A percentile compares a stretch with the other conserved stretches of the same genome.
Evolutionary conservation across 164 flowering plant genomes (phyloP).

Genomic region (Brasenia schreberi): DNA sequence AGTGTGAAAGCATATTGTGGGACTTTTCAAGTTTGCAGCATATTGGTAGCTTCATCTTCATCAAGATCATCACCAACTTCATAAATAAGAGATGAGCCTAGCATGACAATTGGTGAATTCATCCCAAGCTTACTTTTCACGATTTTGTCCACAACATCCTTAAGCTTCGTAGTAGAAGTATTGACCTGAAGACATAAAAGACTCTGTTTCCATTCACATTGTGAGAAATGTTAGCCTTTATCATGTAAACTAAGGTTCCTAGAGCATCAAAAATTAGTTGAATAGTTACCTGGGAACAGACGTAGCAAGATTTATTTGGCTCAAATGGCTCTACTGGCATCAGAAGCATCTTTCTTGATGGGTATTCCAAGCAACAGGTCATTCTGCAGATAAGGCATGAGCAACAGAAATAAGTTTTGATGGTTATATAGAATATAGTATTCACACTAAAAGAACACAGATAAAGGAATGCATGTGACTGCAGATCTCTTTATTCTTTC

Average conservation of each 20-base stretch:
- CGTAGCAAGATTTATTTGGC: constrained; percentile 83
- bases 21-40: constrained; percentile 79
- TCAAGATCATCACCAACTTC: constrained; percentile 98
- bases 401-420: neutral
- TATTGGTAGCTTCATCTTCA: constrained; percentile 53
- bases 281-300: constrained; percentile 71
- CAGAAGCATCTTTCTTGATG: constrained; percentile 67
- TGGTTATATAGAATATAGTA: too few relatives aligned
- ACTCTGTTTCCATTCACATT: constrained; percentile 35
- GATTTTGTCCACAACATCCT: constrained; percentile 84
- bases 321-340: constrained; percentile 97
- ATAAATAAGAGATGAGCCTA: constrained; percentile 68
- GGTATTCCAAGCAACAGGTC: constrained; percentile 86
- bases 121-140: constrained; percentile 87
- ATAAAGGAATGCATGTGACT: too few relatives aligned
- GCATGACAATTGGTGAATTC: constrained; percentile 73
- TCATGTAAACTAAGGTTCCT: neutral
- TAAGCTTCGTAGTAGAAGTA: constrained; percentile 53
- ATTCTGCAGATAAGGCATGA: constrained; percentile 29
- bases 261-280: neutral
- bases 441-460: too few relatives aligned
- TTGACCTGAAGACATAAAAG: constrained; percentile 74
- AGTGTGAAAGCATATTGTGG: neutral
- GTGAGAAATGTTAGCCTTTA: neutral
- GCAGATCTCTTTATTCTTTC: neutral